phyloP scores from a whole-genome alignment of 352 stramenopile genomes.

The Phytophthora pisi region DNA sequence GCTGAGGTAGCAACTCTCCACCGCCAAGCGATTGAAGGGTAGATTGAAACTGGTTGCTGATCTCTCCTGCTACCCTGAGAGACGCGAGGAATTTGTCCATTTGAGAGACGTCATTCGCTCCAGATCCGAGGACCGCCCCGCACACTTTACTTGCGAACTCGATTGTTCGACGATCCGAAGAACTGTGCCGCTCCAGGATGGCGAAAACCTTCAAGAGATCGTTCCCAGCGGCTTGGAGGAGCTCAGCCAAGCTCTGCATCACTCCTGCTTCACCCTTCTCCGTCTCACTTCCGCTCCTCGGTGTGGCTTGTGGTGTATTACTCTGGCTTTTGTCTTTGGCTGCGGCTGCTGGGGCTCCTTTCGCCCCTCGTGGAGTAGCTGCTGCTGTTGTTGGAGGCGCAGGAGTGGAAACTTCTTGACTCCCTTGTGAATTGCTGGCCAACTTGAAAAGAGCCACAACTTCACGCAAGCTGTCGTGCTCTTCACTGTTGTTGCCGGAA shows the following conservation, averaged over 20 bases:
- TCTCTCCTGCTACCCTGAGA: constrained; percentile 49
- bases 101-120: constrained; percentile 5
- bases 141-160: constrained; percentile 52
- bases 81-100: constrained; percentile 40
- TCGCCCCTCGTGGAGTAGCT: constrained; percentile 17
- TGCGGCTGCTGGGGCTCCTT: constrained; percentile 2
- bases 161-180: constrained; percentile 28
- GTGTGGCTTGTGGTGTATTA: constrained; percentile 32
- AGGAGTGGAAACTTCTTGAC: constrained; percentile 5
- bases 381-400: background rate
- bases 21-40: constrained; percentile 38
- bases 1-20: constrained; percentile 39
- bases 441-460: constrained; percentile 33
- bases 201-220: constrained; percentile 39
- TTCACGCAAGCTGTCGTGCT: constrained; percentile 29
- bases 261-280: constrained; percentile 2
- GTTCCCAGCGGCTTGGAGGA: constrained; percentile 44
- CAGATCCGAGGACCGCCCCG: constrained; percentile 22
- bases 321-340: constrained; percentile 38
- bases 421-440: constrained; percentile 4
- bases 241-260: constrained; percentile 39
- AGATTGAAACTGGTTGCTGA: constrained; percentile 48
- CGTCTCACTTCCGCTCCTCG: constrained; percentile 24
- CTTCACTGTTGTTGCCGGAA: constrained; percentile 9
- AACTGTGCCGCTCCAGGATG: constrained; percentile 26